Evolutionary conservation across 106 monocot species (phyloP), one percentile per base, ranked within the genome.

Genomic region (Dendrobium officinale): DNA sequence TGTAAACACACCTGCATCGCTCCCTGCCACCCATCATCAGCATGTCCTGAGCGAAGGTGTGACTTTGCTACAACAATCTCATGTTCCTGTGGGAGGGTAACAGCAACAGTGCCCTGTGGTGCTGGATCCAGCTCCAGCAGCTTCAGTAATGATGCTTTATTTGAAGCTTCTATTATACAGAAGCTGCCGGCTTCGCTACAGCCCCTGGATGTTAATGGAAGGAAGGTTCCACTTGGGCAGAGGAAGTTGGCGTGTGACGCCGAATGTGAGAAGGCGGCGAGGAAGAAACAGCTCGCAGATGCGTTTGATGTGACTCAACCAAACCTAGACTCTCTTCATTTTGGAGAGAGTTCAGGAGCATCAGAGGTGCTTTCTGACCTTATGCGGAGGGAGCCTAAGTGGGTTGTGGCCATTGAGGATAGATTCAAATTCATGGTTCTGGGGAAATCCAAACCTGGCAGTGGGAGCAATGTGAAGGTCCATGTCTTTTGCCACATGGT

Each of bases 391-490:
- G 99, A 99, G 22, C 95, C 99, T 1, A 95, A 95, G 72, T 99
- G 93, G 89, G 99, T 90, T 10, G 9, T 91, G 48, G 87, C 91
- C 15, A 83, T 93, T 40, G 99, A 99, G 78, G 99, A 99, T 82
- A 92, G 99, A 67, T 95, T 95, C 83, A 99, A 91, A 82, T 91
- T 83, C 78, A 72, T 99, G 74, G 99, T 99, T 31, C 90, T 99
- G 31, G 93, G 95, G 27, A 99, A 92, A 76, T 27, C 81, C 8
- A 93, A 86, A 82, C 33, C 67, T 40, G 5, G 56, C 41, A 81
- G 77, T 43, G 75, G 68, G 37, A 76, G 49, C 49, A 76, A 42
- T 27, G 80, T 86, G 29, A 91, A 77, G 54, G 91, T 91, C 9
- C 99, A 99, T 74, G 95, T 95, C n/a, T 99, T 95, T 79, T 88